Evolutionary conservation across 75 land plant genomes (phyloP).

Genomic region (Cunninghamia lanceolata): DNA sequence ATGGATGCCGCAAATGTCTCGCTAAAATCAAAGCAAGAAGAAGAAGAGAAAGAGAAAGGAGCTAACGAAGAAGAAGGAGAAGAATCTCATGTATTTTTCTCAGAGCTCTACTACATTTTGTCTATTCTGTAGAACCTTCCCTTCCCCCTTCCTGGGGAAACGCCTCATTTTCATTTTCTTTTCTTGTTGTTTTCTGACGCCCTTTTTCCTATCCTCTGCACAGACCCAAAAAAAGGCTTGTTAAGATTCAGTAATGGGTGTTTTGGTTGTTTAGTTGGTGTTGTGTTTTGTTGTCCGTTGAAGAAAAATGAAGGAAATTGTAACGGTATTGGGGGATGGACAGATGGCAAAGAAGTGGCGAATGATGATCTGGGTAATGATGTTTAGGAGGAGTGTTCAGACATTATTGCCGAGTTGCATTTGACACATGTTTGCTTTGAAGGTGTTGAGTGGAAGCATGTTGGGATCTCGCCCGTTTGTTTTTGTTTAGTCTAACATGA

Average conservation of each 20-base stretch:
- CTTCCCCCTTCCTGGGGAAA: not conserved
- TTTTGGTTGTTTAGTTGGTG: not conserved
- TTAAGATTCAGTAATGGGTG: not conserved
- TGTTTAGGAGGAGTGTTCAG: conserved; percentile 2
- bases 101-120: not conserved
- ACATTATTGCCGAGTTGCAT: conserved; percentile 6
- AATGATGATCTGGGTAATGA: conserved; percentile 1
- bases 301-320: not conserved
- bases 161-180: not conserved
- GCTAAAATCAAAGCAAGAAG: not conserved
- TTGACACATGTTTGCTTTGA: conserved; percentile 10
- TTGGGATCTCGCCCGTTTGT: conserved; percentile 10
- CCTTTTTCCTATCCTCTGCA: not conserved
- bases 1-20: conserved; percentile 11
- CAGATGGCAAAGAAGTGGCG: not conserved
- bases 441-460: conserved; percentile 12
- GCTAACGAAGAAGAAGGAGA: not conserved
- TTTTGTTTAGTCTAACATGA: conserved; percentile 9
- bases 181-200: not conserved
- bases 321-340: not conserved
- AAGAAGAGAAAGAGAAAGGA: not conserved
- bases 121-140: not conserved
- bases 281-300: not conserved
- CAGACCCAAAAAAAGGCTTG: not conserved
- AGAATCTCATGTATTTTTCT: conserved; percentile 5